Evolutionary conservation across 371 early-diverging fungal genomes (phyloP).

Genomic region (Mucor lusitanicus): DNA sequence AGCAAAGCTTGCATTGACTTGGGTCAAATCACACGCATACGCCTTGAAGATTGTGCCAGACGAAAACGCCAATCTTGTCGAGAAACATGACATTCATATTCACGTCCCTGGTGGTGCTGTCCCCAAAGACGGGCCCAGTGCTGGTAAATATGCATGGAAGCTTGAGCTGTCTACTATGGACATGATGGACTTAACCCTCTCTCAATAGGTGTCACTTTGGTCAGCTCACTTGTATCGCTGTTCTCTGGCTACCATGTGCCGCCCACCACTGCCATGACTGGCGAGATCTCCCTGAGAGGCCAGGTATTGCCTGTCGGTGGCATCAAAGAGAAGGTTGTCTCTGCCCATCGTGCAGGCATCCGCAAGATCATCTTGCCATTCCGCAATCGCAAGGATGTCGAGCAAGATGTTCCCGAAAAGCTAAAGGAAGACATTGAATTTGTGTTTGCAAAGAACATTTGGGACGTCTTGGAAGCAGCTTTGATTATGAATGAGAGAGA

Average conservation of each 20-base stretch:
- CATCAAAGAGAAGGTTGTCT: slow-evolving; percentile 84
- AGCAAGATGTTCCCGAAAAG: slow-evolving; percentile 69
- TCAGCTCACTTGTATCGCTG: slow-evolving; percentile 75
- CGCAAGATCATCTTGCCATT: slow-evolving; percentile 60
- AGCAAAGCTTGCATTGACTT: slow-evolving; percentile 77
- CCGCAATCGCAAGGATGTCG: slow-evolving; percentile 62
- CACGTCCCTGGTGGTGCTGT: slow-evolving; percentile 86
- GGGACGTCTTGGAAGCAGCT: slow-evolving; percentile 70
- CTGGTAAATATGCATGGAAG: slow-evolving; percentile 41
- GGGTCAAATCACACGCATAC: slow-evolving; percentile 78
- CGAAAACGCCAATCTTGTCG: slow-evolving; percentile 42
- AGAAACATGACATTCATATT: slow-evolving; percentile 73
- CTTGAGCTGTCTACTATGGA: no score
- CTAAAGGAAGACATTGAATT: slow-evolving; percentile 72
- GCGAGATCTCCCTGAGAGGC: slow-evolving; percentile 86
- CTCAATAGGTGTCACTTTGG: slow-evolving; percentile 59
- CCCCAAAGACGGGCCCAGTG: slow-evolving; percentile 84
- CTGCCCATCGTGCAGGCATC: slow-evolving; percentile 83
- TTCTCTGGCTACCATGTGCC: slow-evolving; percentile 65
- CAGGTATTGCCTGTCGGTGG: slow-evolving; percentile 86
- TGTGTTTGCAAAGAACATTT: slow-evolving; percentile 68
- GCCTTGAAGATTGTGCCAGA: slow-evolving; percentile 55
- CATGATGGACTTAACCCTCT: not conserved
- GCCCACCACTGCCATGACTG: slow-evolving; percentile 76
- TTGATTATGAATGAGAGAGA: slow-evolving; percentile 37